phyloP scores from a whole-genome alignment of 129 eudicot species.

The Flaveria brownii region DNA sequence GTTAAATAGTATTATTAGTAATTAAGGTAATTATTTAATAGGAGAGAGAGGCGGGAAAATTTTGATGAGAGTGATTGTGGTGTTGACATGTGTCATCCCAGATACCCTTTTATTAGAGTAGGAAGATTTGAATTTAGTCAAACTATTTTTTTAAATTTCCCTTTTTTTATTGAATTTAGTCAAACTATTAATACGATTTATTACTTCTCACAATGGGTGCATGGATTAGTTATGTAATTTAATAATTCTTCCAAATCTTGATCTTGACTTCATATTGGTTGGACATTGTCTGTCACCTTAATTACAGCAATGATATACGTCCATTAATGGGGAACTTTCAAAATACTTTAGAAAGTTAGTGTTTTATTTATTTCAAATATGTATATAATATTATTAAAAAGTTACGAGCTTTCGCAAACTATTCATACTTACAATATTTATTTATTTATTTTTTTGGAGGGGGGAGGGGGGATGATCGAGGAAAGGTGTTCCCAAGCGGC shows the following conservation, averaged over 20 bases:
- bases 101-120: no score
- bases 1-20: no score
- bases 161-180: constrained; percentile 18
- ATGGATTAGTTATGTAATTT: neutral
- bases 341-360: neutral
- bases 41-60: no score
- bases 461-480: no score
- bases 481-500: no score
- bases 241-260: constrained; percentile 30
- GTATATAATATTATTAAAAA: neutral
- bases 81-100: no score
- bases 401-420: neutral
- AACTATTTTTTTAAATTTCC: neutral
- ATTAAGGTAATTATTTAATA: no score
- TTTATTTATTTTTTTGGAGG: no score
- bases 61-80: no score
- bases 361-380: neutral
- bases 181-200: constrained; percentile 26
- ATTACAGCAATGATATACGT: constrained; percentile 37
- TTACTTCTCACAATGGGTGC: constrained; percentile 22
- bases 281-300: constrained; percentile 31
- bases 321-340: neutral
- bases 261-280: constrained; percentile 35
- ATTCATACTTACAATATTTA: neutral
- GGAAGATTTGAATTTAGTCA: constrained; percentile 36